These are phyloP conservation scores for Ophiognomonia clavigignenti-juglandacearum DNA, from an alignment of 2,329 filamentous ascomycete genomes.

Conservation along the genomic window DNA sequence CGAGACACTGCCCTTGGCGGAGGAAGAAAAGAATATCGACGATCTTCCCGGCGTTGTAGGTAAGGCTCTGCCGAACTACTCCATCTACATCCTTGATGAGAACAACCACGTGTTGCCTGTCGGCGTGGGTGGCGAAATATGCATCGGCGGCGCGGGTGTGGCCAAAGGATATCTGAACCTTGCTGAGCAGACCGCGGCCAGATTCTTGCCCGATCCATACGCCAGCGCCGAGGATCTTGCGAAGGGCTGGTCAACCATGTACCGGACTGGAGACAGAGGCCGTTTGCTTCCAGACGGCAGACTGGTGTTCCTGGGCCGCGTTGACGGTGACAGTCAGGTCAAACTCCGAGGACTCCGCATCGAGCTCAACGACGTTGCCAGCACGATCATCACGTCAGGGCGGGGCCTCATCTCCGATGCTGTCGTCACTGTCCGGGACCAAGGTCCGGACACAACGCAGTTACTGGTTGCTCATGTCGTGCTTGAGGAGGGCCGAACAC, in stretches of 20 bases:
- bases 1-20: not conserved
- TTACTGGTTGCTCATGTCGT: slow-evolving; percentile 2
- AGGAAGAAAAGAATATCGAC: no score
- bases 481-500: no score
- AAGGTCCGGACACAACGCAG: no score
- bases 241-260: slow-evolving; percentile 25
- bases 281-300: slow-evolving; percentile 27
- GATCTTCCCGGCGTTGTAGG: no score
- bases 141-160: slow-evolving; percentile 34
- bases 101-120: slow-evolving; percentile 23
- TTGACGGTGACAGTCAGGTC: slow-evolving; percentile 36
- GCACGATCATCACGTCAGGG: not conserved
- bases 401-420: not conserved
- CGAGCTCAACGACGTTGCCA: slow-evolving; percentile 30
- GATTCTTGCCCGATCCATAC: slow-evolving; percentile 10
- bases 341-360: slow-evolving; percentile 30
- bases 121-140: slow-evolving; percentile 35
- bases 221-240: not conserved
- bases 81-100: slow-evolving; percentile 36
- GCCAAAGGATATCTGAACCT: slow-evolving; percentile 32
- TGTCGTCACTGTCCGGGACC: slow-evolving; percentile 3
- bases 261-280: slow-evolving; percentile 36
- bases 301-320: slow-evolving; percentile 31
- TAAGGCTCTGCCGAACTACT: slow-evolving; percentile 23
- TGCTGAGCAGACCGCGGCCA: slow-evolving; percentile 15